Base-by-base conservation (phyloP, 208 protist genomes). In the Leishmania tropica region DNA sequence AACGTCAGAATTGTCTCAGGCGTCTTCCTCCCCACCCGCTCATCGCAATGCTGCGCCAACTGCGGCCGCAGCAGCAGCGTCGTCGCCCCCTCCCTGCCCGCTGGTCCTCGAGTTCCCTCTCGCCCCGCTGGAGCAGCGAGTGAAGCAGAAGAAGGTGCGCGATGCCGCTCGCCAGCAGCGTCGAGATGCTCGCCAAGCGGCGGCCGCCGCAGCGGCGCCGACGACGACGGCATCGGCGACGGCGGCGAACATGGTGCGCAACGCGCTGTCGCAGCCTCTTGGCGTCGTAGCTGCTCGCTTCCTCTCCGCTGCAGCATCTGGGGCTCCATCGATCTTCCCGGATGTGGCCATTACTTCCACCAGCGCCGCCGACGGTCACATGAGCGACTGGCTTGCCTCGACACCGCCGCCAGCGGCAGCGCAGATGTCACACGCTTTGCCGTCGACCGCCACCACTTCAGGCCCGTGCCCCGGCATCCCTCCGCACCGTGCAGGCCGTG, bases 221-320 rank as follows among this genome's bases (percentile, higher is more conserved):
- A 48, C 48, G 45, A 42, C 53, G 24, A 24, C 75, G 11, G 31
- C 78, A 7, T 65, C 77, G 5, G 37, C 77, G 15, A 78, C 73
- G 79, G 79, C 78, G 15, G 79, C 80, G 1, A 71, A 87, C 31
- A 72, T 83, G 35, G 76, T 87, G 76, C 76, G 83, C 31, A 83
- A 65, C 53, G 71, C 76, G 2, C 60, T 81, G 40, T 70, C 76
- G 31, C 76, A 87, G 62, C 80, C 84, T 3, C 73, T 86, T 17
- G 83, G 83, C 7, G 76, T 53, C 6, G 80, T 87, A 65, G 84
- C 84, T 0, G 80, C 80, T 58, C 79, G 80, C 35, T 28, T 87
- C 37, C 80, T 87, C 28, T 81, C 75, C 8, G 84, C 79, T 0
- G 80, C 80, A 47, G 78, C 80, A 7, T 73, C 76, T 17, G 73